Base-by-base conservation (phyloP, 2,329 filamentous ascomycete species). In the Claviceps spartinae region DNA sequence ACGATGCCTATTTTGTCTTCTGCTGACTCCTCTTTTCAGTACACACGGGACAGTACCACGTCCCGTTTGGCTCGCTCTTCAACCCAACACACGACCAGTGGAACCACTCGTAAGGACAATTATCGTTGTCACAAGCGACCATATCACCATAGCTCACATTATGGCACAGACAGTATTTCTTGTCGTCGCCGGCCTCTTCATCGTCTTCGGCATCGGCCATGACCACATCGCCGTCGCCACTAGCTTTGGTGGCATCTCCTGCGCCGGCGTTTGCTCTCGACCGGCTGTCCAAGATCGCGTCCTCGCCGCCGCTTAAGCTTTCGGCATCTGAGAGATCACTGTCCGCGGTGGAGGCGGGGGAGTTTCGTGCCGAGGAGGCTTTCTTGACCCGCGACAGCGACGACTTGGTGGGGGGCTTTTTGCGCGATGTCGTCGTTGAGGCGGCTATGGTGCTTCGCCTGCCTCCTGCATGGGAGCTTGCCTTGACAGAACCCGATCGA, bases 91-190 rank as follows among this genome's bases (percentile, higher is more conserved):
- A 85, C 44, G 73, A 81, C 85, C 86, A 93, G 69, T 93, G 87
- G 66, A 93, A 93, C 87, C 87, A 93, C 69, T 93, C 86, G 62
- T 80, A 86, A 47, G 82, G 81, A 67, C 87, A 93, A 58, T 83
- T 77, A 53, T 85, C 81, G 65, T 91, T 91, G 71, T 93, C 87
- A 70, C 87, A 93, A 34, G 86, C 87, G 56, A 93, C 86, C 87
- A 93, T 93, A 62, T 91, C 85, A 55, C 87, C 87, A 62, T 86
- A 89, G 66, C 85, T 88, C 58, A 90, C 84, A 60, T 85, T 85
- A 65, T 90, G 84, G 66, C 87, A 93, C 34, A 84, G 75, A 69
- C 87, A 93, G 69, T 93, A 93, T 65, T 88, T 86, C 63, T 85
- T 83, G 67, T 89, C 85, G 56, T 84, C 83, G 51, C 81, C 82